Evolutionary conservation across 202 grass and related monocot species (phyloP).

Genomic region (Carex arenaria): DNA sequence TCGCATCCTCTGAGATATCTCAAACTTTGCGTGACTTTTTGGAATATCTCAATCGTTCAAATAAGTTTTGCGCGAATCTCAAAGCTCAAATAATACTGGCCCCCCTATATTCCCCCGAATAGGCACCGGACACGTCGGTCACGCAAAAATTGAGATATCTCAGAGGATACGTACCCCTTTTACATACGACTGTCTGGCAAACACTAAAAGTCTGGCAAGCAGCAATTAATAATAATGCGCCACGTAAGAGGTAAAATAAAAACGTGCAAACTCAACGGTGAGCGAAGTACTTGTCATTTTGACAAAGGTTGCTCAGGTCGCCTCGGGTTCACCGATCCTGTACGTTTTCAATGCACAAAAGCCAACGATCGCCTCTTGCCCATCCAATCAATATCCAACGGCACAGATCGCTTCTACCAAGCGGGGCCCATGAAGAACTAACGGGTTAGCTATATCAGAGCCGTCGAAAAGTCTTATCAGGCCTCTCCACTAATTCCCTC

Average conservation of each 20-base stretch:
- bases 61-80: too few relatives aligned
- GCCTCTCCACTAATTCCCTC: constrained; percentile 19
- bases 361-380: background rate
- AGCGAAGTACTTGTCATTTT: background rate
- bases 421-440: background rate
- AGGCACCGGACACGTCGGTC: too few relatives aligned
- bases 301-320: background rate
- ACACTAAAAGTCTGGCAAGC: too few relatives aligned
- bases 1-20: too few relatives aligned
- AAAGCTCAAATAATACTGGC: too few relatives aligned
- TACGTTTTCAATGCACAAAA: constrained; percentile 17
- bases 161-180: too few relatives aligned
- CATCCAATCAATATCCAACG: constrained; percentile 20
- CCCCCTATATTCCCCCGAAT: too few relatives aligned
- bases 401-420: background rate
- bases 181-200: too few relatives aligned
- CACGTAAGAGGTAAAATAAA: background rate
- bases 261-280: background rate
- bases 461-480: constrained; percentile 17
- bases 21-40: too few relatives aligned
- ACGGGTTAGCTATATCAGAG: background rate
- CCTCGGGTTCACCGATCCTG: constrained; percentile 27
- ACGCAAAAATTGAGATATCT: too few relatives aligned
- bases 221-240: background rate
- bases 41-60: too few relatives aligned